These are phyloP conservation scores for Pueraria montana DNA, from an alignment of 306 rosid genomes.

Conservation along the genomic window DNA sequence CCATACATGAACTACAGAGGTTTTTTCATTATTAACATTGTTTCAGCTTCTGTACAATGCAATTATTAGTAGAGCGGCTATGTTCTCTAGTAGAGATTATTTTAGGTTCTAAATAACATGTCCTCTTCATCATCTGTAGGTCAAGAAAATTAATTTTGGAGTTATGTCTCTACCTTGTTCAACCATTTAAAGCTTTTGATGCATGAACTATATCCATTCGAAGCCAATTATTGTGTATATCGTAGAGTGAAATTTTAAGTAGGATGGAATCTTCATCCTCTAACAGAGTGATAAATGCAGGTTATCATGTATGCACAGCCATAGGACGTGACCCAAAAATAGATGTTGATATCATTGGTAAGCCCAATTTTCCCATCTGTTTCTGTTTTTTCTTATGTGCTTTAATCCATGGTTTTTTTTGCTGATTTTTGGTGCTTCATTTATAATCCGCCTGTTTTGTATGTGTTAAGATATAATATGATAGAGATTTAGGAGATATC, in stretches of 20 bases:
- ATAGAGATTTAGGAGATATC: too few relatives aligned
- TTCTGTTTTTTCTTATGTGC: conserved; percentile 36
- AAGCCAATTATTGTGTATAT: conserved; percentile 11
- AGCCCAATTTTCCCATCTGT: conserved; percentile 36
- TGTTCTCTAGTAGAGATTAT: conserved; percentile 27
- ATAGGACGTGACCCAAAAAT: conserved; percentile 68
- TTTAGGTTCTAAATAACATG: conserved; percentile 22
- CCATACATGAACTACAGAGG: conserved; percentile 10
- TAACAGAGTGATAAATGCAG: conserved; percentile 66
- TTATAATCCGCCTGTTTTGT: conserved; percentile 28
- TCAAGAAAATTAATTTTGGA: background rate
- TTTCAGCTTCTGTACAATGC: background rate
- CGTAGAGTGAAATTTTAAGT: conserved; percentile 27
- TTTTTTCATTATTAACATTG: conserved; percentile 30
- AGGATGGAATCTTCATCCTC: conserved; percentile 43
- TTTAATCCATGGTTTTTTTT: conserved; percentile 34
- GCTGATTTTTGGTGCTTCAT: conserved; percentile 33
- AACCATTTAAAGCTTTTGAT: conserved; percentile 13
- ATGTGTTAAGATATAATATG: too few relatives aligned
- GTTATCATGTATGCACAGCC: conserved; percentile 81
- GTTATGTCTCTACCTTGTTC: conserved; percentile 21
- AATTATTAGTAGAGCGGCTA: background rate
- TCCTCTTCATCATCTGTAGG: conserved; percentile 38
- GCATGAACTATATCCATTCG: conserved; percentile 12
- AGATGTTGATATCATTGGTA: conserved; percentile 74